Evolutionary conservation across 2,329 filamentous ascomycete species (phyloP).

Genomic region (Sporothrix variecibatus): DNA sequence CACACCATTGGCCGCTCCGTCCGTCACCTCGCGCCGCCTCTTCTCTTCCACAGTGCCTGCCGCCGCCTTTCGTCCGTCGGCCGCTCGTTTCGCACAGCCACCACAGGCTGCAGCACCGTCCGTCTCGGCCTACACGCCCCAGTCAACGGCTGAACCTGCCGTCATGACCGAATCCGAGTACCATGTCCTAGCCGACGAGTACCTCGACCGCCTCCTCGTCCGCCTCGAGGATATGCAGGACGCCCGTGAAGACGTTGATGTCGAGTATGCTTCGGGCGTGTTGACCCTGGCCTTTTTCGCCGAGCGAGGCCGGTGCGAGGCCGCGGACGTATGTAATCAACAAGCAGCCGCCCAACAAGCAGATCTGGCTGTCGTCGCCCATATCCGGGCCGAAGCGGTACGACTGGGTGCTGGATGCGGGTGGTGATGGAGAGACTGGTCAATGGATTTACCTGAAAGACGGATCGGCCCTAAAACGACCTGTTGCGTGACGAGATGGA

Average conservation of each 20-base stretch:
- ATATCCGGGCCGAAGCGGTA: conserved; percentile 90
- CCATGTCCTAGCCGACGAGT: conserved; percentile 74
- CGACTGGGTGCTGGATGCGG: conserved; percentile 72
- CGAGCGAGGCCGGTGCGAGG: conserved; percentile 43
- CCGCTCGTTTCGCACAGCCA: not conserved
- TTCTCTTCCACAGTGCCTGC: not conserved
- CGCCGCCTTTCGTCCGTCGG: not conserved
- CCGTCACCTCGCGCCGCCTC: not conserved
- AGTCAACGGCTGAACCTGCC: conserved; percentile 32
- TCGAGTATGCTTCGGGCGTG: conserved; percentile 67
- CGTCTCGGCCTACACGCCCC: conserved; percentile 39
- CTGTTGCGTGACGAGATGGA: conserved; percentile 76
- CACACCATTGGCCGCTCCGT: not conserved
- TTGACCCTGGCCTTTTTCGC: conserved; percentile 28
- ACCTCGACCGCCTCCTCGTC: conserved; percentile 60
- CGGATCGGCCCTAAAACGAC: conserved; percentile 69
- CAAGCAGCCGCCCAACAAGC: conserved; percentile 97
- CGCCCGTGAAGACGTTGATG: conserved; percentile 72
- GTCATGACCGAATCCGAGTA: conserved; percentile 69
- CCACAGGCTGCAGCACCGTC: conserved; percentile 15
- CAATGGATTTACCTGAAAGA: conserved; percentile 90
- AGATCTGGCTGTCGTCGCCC: conserved; percentile 94
- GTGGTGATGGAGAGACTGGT: conserved; percentile 63
- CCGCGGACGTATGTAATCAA: conserved; percentile 90
- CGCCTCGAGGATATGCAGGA: conserved; percentile 76